Conservation (phyloP, 2,329 filamentous ascomycete species). For the Beauveria scarabaeidicola region DNA sequence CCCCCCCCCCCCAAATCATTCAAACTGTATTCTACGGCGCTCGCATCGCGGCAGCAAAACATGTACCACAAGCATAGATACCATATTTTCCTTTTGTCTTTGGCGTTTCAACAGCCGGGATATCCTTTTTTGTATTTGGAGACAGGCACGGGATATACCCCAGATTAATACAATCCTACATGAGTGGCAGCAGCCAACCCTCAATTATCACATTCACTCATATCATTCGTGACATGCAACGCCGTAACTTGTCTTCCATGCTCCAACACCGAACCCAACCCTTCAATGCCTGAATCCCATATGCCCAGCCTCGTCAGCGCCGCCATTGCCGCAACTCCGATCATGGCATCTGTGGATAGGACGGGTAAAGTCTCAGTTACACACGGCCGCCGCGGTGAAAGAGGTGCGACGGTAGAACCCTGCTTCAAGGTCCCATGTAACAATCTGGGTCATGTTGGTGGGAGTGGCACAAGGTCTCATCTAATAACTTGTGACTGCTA, state of each 20-base stretch:
- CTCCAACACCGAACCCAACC: too few relatives aligned
- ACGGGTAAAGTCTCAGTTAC: not conserved
- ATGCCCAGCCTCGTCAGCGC: not conserved
- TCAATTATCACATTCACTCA: not conserved
- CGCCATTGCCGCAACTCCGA: constrained; percentile 9
- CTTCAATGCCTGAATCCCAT: not conserved
- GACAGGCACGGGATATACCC: constrained; percentile 8
- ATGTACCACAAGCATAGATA: constrained; percentile 2
- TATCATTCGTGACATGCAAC: not conserved
- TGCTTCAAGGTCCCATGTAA: not conserved
- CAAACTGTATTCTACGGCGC: not conserved
- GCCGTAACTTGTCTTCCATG: not conserved
- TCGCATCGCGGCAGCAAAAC: not conserved
- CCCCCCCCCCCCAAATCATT: too few relatives aligned
- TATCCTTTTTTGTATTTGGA: not conserved
- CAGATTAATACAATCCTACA: not conserved
- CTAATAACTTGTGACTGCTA: too few relatives aligned
- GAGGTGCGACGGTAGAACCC: not conserved
- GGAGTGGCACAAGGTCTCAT: not conserved
- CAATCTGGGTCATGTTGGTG: not conserved
- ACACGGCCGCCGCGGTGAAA: not conserved
- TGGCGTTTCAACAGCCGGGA: constrained; percentile 7
- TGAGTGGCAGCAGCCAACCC: constrained; percentile 1
- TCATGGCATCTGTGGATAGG: constrained; percentile 15
- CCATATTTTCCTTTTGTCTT: not conserved